These are phyloP conservation scores for Chlorella sorokiniana DNA, from an alignment of 139 green algal species.

Conservation along the genomic window DNA sequence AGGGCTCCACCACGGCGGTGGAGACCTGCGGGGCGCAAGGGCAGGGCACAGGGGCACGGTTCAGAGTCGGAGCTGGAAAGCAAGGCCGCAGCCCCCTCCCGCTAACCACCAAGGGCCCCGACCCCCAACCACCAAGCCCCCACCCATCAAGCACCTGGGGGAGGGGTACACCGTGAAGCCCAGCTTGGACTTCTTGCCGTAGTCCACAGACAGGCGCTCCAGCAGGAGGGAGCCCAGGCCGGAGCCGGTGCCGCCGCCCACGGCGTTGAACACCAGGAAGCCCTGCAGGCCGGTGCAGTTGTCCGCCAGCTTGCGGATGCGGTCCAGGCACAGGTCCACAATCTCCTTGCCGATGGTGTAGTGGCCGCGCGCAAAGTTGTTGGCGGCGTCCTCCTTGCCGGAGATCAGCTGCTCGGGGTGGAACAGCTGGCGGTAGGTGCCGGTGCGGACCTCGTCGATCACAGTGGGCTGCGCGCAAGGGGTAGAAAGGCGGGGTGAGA, in stretches of 20 bases:
- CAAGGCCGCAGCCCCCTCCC: not conserved
- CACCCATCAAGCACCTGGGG: constrained; percentile 62
- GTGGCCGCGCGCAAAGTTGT: constrained; percentile 89
- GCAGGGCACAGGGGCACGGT: not conserved
- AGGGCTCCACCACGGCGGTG: constrained; percentile 95
- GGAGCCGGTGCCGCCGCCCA: constrained; percentile 94
- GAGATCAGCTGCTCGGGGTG: constrained; percentile 98
- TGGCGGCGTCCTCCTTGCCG: constrained; percentile 93
- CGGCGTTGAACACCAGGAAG: constrained; percentile 97
- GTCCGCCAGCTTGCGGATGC: constrained; percentile 97
- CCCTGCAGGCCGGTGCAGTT: constrained; percentile 97
- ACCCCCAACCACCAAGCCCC: not conserved
- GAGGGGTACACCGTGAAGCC: constrained; percentile 97
- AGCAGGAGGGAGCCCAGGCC: constrained; percentile 96
- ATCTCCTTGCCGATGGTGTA: constrained; percentile 98
- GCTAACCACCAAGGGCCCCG: not conserved
- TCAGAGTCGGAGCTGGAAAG: not conserved
- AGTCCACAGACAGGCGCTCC: constrained; percentile 97
- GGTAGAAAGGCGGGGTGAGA: not conserved
- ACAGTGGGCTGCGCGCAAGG: constrained; percentile 77
- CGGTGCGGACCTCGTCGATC: constrained; percentile 95
- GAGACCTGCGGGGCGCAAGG: constrained; percentile 66
- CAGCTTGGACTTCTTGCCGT: constrained; percentile 99
- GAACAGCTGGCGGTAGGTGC: constrained; percentile 98
- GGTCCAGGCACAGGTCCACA: constrained; percentile 93